Conservation (phyloP, 2,329 filamentous ascomycete genomes). For the Fusarium kyushuense region DNA sequence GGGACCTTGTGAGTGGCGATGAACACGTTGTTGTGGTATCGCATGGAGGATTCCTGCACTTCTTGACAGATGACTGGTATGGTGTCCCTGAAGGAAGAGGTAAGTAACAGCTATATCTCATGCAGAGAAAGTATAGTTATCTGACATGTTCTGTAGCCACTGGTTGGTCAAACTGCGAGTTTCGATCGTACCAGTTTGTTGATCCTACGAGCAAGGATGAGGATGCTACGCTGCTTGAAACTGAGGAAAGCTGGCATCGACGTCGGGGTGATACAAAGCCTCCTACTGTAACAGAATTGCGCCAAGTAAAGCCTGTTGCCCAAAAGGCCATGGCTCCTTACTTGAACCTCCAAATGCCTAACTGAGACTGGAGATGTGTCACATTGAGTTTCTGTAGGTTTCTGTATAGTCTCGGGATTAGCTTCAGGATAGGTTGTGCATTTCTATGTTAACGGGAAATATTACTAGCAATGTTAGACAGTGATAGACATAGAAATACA, state of each 20-base stretch:
- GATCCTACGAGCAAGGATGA: slow-evolving; percentile 63
- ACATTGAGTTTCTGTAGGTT: too few species aligned
- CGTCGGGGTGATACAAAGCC: slow-evolving; percentile 57
- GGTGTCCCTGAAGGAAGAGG: slow-evolving; percentile 62
- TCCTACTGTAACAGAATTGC: slow-evolving; percentile 61
- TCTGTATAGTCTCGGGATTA: background rate
- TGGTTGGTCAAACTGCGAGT: slow-evolving; percentile 80
- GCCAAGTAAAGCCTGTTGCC: slow-evolving; percentile 57
- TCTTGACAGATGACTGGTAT: slow-evolving; percentile 84
- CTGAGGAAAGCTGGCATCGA: slow-evolving; percentile 60
- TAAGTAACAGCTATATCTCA: slow-evolving; percentile 47
- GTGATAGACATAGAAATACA: background rate
- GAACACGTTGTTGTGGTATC: slow-evolving; percentile 80
- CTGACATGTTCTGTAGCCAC: slow-evolving; percentile 64
- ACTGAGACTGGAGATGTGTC: background rate
- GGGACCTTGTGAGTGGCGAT: slow-evolving; percentile 63
- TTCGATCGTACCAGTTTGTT: slow-evolving; percentile 74
- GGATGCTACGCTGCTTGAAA: slow-evolving; percentile 62
- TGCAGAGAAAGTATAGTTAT: background rate
- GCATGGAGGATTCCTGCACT: slow-evolving; percentile 87
- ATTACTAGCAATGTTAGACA: background rate
- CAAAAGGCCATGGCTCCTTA: slow-evolving; percentile 52
- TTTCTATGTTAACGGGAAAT: background rate
- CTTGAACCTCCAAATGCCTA: slow-evolving; percentile 47
- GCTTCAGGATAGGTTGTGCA: background rate